Conservation (phyloP, 768 basidiomycete species). For the Favolaschia claudopus region DNA sequence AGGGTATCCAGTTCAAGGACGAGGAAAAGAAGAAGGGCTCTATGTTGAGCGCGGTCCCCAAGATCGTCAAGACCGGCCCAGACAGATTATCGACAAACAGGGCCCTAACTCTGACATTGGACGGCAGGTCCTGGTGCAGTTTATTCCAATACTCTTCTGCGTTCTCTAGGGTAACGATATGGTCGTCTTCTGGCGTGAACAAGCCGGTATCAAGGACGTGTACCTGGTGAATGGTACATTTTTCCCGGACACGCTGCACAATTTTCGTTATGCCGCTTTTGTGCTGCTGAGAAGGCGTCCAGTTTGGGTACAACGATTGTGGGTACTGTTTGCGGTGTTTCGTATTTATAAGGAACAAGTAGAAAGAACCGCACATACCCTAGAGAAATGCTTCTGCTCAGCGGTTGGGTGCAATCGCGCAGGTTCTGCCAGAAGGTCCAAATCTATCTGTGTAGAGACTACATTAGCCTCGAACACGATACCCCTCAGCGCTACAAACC, state of each 20-base stretch:
- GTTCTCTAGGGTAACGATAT: constrained; percentile 24
- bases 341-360: constrained; percentile 35
- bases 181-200: constrained; percentile 41
- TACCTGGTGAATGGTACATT: constrained; percentile 46
- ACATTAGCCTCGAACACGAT: neutral
- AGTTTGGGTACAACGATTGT: constrained; percentile 61
- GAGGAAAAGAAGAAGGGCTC: constrained; percentile 77
- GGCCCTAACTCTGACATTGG: constrained; percentile 51
- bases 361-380: constrained; percentile 27
- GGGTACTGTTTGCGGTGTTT: constrained; percentile 50
- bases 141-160: constrained; percentile 46
- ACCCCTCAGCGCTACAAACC: constrained; percentile 8
- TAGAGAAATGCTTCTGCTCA: neutral
- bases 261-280: constrained; percentile 45
- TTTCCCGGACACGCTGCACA: constrained; percentile 28
- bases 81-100: constrained; percentile 63
- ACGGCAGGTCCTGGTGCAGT: constrained; percentile 36
- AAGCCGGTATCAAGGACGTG: constrained; percentile 48
- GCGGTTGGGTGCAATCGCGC: neutral
- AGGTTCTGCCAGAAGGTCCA: constrained; percentile 25
- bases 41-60: constrained; percentile 64
- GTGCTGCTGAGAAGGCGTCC: constrained; percentile 55
- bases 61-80: constrained; percentile 63
- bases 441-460: constrained; percentile 31
- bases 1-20: constrained; percentile 72